Conservation (phyloP, 176 grass and related monocot genomes). For the Paspalum vaginatum region DNA sequence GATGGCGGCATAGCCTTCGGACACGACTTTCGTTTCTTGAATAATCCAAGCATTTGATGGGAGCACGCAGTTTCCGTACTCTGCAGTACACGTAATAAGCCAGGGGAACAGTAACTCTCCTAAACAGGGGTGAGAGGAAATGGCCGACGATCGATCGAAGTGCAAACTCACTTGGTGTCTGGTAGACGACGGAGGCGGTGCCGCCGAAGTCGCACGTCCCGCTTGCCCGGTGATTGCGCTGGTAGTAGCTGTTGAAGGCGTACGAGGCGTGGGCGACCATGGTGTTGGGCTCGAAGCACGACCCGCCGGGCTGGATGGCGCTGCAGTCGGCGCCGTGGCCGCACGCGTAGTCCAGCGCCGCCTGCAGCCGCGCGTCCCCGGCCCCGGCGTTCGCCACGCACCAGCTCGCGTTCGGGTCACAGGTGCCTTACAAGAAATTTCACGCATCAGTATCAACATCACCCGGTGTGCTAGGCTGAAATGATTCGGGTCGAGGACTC, state of each 20-base stretch:
- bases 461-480: too few relatives aligned
- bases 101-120: not conserved
- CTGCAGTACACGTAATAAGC: not conserved
- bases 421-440: not conserved
- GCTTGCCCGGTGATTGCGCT: not conserved
- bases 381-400: slow-evolving; percentile 38
- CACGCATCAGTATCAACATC: too few relatives aligned
- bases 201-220: slow-evolving; percentile 48
- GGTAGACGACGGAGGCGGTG: slow-evolving; percentile 30
- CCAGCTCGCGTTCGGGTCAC: slow-evolving; percentile 31
- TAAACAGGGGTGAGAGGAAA: not conserved
- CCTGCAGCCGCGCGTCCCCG: slow-evolving; percentile 33
- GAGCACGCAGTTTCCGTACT: slow-evolving; percentile 3
- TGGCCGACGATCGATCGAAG: not conserved
- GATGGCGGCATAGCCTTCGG: not conserved
- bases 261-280: slow-evolving; percentile 43
- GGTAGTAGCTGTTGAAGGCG: slow-evolving; percentile 54
- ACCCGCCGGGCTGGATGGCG: slow-evolving; percentile 18
- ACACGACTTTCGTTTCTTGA: not conserved
- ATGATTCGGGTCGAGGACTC: too few relatives aligned
- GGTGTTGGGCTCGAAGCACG: slow-evolving; percentile 51
- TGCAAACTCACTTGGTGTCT: slow-evolving; percentile 2
- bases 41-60: not conserved
- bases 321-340: slow-evolving; percentile 23
- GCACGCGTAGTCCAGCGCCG: slow-evolving; percentile 48